Evolutionary conservation across 345 rosid species (phyloP), one percentile per base, ranked within the genome.

Genomic region (Diplotaxis tenuifolia): DNA sequence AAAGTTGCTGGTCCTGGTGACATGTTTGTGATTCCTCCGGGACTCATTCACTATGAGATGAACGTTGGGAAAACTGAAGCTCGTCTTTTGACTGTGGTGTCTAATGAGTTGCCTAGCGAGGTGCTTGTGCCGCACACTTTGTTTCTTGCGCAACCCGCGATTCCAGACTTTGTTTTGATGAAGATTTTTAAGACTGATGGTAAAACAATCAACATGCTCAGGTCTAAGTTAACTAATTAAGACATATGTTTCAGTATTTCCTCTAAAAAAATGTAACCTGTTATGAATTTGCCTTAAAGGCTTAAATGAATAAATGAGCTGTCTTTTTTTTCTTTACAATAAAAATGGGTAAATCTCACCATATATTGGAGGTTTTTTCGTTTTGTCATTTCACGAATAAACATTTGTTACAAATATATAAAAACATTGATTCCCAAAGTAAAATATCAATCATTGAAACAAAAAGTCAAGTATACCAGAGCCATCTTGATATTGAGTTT

Each of bases 11-110:
- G 45, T 6, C 70, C 63, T 0, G 91, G 96, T 38, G 80, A 82
- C 71, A 86, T 83, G 88, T 85, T 89, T 77, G 88, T 87, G 53
- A 49, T 86, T 62, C 92, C 89, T 21, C 75, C 73, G 3, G 94
- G 88, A 3, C 78, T 82, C 16, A 81, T 89, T 7, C 94, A 88
- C 79, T 89, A 84, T 74, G 96, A 92, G 47, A 59, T 52, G 55
- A 89, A 89, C 21, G 88, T 86, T 71, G 95, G 96, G 47, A 71
- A 83, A 64, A 84, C 76, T 12, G 73, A 77, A 59, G 86, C 86
- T 9, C 84, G 79, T 7, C 20, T 84, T 64, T 63, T 82, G 80
- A 76, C 95, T 1, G 82, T 90, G 58, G 88, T 92, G 82, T 80
- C 84, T 75, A 85, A 88, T 57, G 90, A 86, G n/a, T 54, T 83